These are phyloP conservation scores for Bathelium albidoporum DNA, from an alignment of 495 filamentous ascomycete genomes.

Conservation along the genomic window DNA sequence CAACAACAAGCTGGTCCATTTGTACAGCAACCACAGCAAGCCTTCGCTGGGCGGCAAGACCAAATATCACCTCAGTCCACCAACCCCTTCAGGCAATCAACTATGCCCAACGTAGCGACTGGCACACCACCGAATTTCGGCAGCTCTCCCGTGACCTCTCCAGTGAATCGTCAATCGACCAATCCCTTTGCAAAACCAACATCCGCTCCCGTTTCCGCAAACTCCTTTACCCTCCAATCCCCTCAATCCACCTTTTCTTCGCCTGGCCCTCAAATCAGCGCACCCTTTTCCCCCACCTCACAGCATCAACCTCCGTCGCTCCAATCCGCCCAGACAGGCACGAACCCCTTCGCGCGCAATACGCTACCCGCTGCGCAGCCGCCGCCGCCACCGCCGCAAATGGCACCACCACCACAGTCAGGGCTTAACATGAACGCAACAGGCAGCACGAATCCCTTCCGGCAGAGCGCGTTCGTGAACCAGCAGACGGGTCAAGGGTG, in stretches of 20 bases:
- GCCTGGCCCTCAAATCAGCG: not conserved
- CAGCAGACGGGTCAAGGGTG: slow-evolving; percentile 78
- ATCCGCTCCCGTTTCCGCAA: slow-evolving; percentile 26
- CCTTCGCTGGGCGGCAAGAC: slow-evolving; percentile 4
- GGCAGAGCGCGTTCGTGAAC: slow-evolving; percentile 77
- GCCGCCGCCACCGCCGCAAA: slow-evolving; percentile 19
- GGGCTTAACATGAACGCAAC: slow-evolving; percentile 54
- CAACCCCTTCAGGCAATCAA: slow-evolving; percentile 84
- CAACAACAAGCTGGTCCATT: slow-evolving; percentile 36
- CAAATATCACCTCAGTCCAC: slow-evolving; percentile 46
- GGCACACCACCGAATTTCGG: slow-evolving; percentile 28
- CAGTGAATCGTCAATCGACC: slow-evolving; percentile 56
- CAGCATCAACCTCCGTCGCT: slow-evolving; percentile 36
- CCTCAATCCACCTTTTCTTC: slow-evolving; percentile 7
- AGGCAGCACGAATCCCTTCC: slow-evolving; percentile 90
- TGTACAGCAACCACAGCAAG: slow-evolving; percentile 29
- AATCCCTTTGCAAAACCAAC: slow-evolving; percentile 68
- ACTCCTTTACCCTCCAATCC: slow-evolving; percentile 38
- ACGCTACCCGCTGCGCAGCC: slow-evolving; percentile 8
- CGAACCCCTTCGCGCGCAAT: slow-evolving; percentile 58
- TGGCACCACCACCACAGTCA: slow-evolving; percentile 38
- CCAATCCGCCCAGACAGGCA: slow-evolving; percentile 54
- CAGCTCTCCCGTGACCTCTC: slow-evolving; percentile 31
- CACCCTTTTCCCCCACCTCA: slow-evolving; percentile 24
- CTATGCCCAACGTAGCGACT: slow-evolving; percentile 52